Evolutionary conservation across 1,284 basidiomycete species (phyloP).

Genomic region (Melampsora larici-populina): DNA sequence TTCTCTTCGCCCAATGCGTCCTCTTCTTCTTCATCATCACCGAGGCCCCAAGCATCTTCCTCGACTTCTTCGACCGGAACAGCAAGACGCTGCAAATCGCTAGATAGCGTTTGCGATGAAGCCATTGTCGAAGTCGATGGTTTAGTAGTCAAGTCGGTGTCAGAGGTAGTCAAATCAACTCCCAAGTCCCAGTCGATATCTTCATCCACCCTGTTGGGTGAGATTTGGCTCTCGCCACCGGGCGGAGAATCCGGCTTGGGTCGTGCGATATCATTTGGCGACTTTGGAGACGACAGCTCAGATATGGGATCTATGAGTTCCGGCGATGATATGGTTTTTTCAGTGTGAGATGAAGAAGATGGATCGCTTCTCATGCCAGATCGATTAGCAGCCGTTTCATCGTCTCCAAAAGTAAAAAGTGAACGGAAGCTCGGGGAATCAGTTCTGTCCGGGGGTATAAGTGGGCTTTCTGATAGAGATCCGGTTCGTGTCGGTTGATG

Average conservation of each 20-base stretch:
- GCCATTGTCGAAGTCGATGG: not conserved
- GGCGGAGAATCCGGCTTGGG: not conserved
- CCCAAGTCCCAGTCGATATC: slow-evolving; percentile 40
- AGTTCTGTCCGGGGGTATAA: not conserved
- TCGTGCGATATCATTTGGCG: not conserved
- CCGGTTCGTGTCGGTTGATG: not conserved
- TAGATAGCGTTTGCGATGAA: not conserved
- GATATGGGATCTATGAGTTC: slow-evolving; percentile 29
- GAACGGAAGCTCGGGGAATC: slow-evolving; percentile 33
- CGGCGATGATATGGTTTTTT: slow-evolving; percentile 10
- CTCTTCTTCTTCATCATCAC: slow-evolving; percentile 8
- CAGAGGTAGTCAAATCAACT: not conserved
- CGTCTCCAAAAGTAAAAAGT: slow-evolving; percentile 32
- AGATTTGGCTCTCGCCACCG: not conserved
- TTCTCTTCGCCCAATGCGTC: not conserved
- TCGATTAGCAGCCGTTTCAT: not conserved
- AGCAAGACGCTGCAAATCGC: not conserved
- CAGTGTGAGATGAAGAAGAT: slow-evolving; percentile 13
- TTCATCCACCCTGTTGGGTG: slow-evolving; percentile 11
- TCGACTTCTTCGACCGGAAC: slow-evolving; percentile 16
- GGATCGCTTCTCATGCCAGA: not conserved
- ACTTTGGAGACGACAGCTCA: not conserved
- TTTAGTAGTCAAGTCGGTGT: slow-evolving; percentile 1
- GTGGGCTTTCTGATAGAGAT: not conserved
- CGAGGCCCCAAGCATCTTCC: slow-evolving; percentile 36